These are phyloP conservation scores for Ustilago vetiveriae DNA, from an alignment of 1,284 basidiomycete genomes.

Conservation along the genomic window DNA sequence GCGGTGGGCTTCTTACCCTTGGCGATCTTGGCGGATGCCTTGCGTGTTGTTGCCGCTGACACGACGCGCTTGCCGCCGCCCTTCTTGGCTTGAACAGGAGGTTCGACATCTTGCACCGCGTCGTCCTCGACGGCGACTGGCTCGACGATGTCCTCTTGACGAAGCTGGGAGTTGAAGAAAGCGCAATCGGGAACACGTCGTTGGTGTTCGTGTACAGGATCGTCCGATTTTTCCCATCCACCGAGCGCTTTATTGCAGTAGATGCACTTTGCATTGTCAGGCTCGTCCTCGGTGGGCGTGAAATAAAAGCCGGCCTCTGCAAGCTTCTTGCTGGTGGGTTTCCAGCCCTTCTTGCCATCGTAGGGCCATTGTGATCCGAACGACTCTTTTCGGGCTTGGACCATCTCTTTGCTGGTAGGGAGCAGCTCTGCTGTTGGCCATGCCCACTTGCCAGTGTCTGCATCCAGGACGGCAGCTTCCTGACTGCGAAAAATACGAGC, in stretches of 20 bases:
- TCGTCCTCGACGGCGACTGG: constrained; percentile 1
- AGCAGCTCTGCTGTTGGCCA: constrained; percentile 47
- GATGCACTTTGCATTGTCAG: constrained; percentile 63
- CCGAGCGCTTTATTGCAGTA: constrained; percentile 63
- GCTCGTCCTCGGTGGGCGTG: constrained; percentile 55
- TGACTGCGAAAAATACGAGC: constrained; percentile 45
- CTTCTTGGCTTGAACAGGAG: background rate
- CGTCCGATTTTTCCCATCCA: constrained; percentile 66
- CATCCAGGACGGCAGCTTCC: constrained; percentile 19
- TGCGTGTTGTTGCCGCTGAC: constrained; percentile 24
- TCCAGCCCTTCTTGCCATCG: constrained; percentile 66
- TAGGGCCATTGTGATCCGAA: constrained; percentile 64
- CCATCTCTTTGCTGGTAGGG: constrained; percentile 58
- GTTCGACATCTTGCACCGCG: background rate
- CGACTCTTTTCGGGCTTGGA: constrained; percentile 57
- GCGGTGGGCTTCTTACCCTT: constrained; percentile 18
- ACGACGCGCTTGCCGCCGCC: constrained; percentile 35
- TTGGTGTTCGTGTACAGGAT: constrained; percentile 64
- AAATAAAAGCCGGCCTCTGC: constrained; percentile 66
- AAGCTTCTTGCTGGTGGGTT: constrained; percentile 65
- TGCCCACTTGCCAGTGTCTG: constrained; percentile 27
- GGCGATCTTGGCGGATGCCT: constrained; percentile 22
- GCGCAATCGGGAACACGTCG: constrained; percentile 61
- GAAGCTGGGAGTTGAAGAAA: constrained; percentile 59
- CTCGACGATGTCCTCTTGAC: constrained; percentile 5